Base-by-base conservation (phyloP, 805 yeast species). In the Teunomyces atbi region DNA sequence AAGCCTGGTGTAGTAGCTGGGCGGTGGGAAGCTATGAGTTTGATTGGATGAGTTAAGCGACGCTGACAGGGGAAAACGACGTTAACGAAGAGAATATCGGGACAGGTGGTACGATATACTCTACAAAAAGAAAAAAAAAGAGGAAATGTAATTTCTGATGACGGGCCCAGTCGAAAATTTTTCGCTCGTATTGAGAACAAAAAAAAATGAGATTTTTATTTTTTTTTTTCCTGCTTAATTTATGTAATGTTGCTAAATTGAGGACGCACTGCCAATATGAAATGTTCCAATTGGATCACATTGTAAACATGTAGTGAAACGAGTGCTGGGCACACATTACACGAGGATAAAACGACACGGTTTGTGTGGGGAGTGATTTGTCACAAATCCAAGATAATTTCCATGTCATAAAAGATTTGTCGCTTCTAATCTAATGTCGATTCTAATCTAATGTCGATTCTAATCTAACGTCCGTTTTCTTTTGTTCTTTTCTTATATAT, bases 41-140 rank as follows among this genome's bases (percentile, higher is more conserved):
- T 12, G 13, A 18, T 12, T 19, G 23, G 38, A 11, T 5, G 21
- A 19, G 39, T 36, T n/a, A 36, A 19, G 28, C 39, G 28, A 21
- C 39, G 26, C 8, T 23, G 26, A 19, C 13, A 34, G 23, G 11
- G 26, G 28, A 13, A 13, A 30, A 30, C 16, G 33, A 30, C 15
- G 33, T 35, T n/a, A 21, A 21, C 28, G 39, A 26, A 21, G 27
- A 13, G 39, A 21, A n/a, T 36, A 36, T 21, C 39, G 39, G 23
- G 18, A 13, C 33, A 19, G 13, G 11, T 36, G 39, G 23, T 19
- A 36, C 39, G 27, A 36, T 36, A 21, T 11, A 21, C 39, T 36
- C 39, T 18, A 26, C 15, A 36, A 20, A 36, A 35, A 21, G 20
- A 35, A 35, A 35, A n/a, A 28, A 36, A 23, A 23, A 23, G 26